Evolutionary conservation across 305 asterid genomes (phyloP).

Genomic region (Fraxinus nigra): DNA sequence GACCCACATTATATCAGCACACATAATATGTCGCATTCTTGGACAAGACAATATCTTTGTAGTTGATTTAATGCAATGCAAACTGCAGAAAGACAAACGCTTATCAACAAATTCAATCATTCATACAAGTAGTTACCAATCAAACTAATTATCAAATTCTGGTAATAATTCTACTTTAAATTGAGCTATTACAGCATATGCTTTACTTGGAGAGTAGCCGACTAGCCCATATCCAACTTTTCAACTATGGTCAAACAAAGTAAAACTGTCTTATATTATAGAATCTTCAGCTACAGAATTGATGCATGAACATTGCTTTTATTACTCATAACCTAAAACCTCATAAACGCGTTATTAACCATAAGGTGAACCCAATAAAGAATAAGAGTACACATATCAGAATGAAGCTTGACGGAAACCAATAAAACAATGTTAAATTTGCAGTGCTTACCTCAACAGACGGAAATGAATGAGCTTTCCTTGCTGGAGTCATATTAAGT

Average conservation of each 20-base stretch:
- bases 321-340: not conserved
- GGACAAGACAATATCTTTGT: not conserved
- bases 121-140: not conserved
- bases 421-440: constrained; percentile 19
- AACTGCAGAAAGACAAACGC: not conserved
- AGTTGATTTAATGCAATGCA: not conserved
- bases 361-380: not conserved
- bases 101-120: not conserved
- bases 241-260: not conserved
- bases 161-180: not conserved
- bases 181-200: not conserved
- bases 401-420: constrained; percentile 8
- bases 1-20: not conserved
- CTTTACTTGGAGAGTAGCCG: not conserved
- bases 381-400: not conserved
- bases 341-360: not conserved
- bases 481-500: constrained; percentile 70
- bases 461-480: constrained; percentile 68
- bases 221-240: not conserved
- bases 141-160: not conserved
- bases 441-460: constrained; percentile 46
- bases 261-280: not conserved
- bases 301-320: not conserved
- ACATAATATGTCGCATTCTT: not conserved
- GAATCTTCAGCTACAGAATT: not conserved